Evolutionary conservation across 2,329 filamentous ascomycete genomes (phyloP), one percentile per base, ranked within the genome.

Genomic region (Colletotrichum lini): DNA sequence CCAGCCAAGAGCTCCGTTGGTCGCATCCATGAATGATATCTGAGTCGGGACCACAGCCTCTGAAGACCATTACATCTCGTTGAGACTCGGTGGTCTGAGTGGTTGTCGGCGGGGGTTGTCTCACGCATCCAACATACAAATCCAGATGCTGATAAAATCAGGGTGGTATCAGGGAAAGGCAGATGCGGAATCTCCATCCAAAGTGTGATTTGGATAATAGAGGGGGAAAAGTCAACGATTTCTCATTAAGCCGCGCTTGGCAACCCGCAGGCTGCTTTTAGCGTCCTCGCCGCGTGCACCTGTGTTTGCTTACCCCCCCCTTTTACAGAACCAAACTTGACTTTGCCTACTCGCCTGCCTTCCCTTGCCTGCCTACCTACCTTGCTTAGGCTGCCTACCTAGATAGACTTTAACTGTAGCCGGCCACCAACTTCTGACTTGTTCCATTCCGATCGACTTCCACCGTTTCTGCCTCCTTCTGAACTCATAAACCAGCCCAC

Each of bases 221-320:
- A 30, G 26, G 5, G 26, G 1, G 1, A 58, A 9, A 45, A 45
- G 5, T 23, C 40, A 45, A n/a, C 38, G 21, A 15, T 30, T n/a
- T 15, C 44, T 49, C 8, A 16, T n/a, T 12, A 59, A 30, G n/a
- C 57, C 15, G 26, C 57, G 26, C 57, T 60, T 49, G 57, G 42
- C 44, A 47, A 30, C 18, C 26, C 18, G 15, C 57, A 8, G 57
- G 23, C 44, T 60, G 57, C 26, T 45, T 30, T 49, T 60, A 47
- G 57, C 44, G 38, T 58, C 54, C 4, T 58, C 21, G 16, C 38
- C 12, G 47, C 47, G 21, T 18, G 42, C 47, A n/a, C 10, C n/a
- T 53, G 50, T 35, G 15, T 35, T 18, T 49, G 26, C 13, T 10
- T 16, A 38, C 26, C 35, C 42, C 49, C 13, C 38, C 4, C 54